These are phyloP conservation scores for Mucor mucedo DNA, from an alignment of 371 early-diverging fungal species.

Conservation along the genomic window DNA sequence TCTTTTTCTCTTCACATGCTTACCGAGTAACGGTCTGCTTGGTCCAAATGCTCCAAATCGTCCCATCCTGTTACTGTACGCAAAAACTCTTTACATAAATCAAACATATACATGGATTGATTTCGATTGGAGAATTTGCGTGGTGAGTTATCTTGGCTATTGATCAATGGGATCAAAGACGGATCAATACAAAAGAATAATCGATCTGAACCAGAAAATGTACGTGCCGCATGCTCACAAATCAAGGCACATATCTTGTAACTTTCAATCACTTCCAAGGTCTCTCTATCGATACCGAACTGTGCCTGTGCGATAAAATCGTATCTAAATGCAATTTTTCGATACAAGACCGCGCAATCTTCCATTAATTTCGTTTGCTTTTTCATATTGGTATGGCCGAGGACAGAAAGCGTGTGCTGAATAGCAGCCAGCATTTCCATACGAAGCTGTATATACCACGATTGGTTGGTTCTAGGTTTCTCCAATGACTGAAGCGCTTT, in stretches of 20 bases:
- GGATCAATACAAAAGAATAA: constrained; percentile 41
- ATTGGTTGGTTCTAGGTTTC: constrained; percentile 25
- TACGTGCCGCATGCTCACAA: constrained; percentile 40
- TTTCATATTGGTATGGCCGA: constrained; percentile 12
- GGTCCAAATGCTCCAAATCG: constrained; percentile 21
- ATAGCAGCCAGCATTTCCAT: constrained; percentile 40
- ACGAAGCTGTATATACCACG: constrained; percentile 42
- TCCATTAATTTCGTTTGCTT: constrained; percentile 13
- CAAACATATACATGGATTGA: neutral
- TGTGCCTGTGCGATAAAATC: constrained; percentile 37
- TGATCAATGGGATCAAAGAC: constrained; percentile 33
- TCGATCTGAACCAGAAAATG: constrained; percentile 24
- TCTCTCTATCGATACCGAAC: constrained; percentile 30
- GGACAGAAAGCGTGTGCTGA: constrained; percentile 9
- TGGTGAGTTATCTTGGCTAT: neutral
- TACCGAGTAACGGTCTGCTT: constrained; percentile 18
- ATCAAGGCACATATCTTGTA: constrained; percentile 38
- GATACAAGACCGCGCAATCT: constrained; percentile 24
- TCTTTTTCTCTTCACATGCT: neutral
- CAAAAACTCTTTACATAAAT: constrained; percentile 27
- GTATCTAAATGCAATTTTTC: constrained; percentile 38
- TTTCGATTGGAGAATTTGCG: neutral
- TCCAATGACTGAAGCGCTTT: constrained; percentile 40
- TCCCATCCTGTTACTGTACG: constrained; percentile 31
- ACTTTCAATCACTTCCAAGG: constrained; percentile 26